A percentile compares a stretch with the other conserved stretches of the same genome.
Conservation (phyloP, 2,329 filamentous ascomycete species). For the Cytospora mali region DNA sequence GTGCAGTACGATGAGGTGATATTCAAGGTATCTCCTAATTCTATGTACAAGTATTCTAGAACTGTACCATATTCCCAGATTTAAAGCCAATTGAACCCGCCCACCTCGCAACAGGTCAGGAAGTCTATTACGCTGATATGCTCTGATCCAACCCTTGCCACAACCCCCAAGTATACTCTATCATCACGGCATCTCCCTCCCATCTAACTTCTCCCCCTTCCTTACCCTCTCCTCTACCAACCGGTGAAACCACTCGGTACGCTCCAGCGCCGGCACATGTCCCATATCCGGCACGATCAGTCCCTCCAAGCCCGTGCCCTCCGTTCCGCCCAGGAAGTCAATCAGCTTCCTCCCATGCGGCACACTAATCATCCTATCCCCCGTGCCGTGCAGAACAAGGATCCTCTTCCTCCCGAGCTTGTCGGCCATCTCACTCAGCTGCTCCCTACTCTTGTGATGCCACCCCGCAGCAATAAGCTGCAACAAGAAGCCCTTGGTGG, state of each 20-base stretch:
- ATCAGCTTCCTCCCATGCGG: slow-evolving; percentile 71
- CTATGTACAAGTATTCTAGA: neutral
- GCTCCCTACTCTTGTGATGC: slow-evolving; percentile 72
- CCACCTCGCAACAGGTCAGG: neutral
- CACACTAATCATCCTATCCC: slow-evolving; percentile 77
- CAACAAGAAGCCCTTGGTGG: slow-evolving; percentile 68
- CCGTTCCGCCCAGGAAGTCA: slow-evolving; percentile 54
- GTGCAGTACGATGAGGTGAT: neutral
- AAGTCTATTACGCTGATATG: neutral
- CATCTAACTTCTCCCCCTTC: slow-evolving; percentile 51
- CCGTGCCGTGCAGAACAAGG: slow-evolving; percentile 73
- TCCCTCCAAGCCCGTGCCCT: slow-evolving; percentile 41
- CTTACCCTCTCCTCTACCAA: slow-evolving; percentile 61
- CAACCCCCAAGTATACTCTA: neutral
- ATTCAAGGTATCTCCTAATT: neutral
- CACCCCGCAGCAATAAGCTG: slow-evolving; percentile 79
- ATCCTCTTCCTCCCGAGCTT: slow-evolving; percentile 73
- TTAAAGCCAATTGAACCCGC: neutral
- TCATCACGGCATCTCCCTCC: slow-evolving; percentile 24
- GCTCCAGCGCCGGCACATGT: slow-evolving; percentile 75
- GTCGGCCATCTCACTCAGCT: slow-evolving; percentile 68
- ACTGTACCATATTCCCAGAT: neutral
- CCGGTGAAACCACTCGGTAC: slow-evolving; percentile 67
- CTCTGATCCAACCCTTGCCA: neutral
- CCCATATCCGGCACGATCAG: slow-evolving; percentile 71